Evolutionary conservation across 202 grass and related monocot species (phyloP).

Genomic region (Brachypodium distachyon): DNA sequence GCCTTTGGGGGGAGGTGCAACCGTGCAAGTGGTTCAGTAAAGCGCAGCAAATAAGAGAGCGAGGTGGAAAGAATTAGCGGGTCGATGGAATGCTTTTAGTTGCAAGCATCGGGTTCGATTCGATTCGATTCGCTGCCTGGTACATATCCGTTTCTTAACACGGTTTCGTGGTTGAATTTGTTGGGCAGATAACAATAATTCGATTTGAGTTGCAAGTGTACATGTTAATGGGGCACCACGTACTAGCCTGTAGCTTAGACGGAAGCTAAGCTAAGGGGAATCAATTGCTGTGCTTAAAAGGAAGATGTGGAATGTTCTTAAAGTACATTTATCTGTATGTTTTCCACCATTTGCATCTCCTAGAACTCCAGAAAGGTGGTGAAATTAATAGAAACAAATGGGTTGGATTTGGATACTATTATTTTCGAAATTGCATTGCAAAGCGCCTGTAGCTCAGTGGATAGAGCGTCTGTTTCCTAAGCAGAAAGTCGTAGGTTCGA

Average conservation of each 20-base stretch:
- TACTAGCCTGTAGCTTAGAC: neutral
- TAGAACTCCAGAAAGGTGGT: too few species aligned
- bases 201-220: neutral
- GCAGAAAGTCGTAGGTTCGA: conserved; percentile 43
- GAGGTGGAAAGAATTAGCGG: neutral
- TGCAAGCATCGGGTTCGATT: conserved; percentile 32
- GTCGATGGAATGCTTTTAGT: neutral
- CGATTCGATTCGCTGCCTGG: neutral
- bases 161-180: conserved; percentile 11
- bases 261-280: too few species aligned
- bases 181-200: neutral
- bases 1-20: too few species aligned
- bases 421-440: accelerated
- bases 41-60: neutral
- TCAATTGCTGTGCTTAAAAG: neutral
- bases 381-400: too few species aligned
- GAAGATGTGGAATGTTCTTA: neutral
- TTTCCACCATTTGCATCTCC: neutral
- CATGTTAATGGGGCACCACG: neutral
- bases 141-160: conserved; percentile 38
- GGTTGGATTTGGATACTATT: too few species aligned
- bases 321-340: neutral
- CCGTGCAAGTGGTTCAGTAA: conserved; percentile 28
- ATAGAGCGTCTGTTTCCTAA: conserved; percentile 99
- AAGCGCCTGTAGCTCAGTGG: conserved; percentile 92